phyloP scores from a whole-genome alignment of 345 rosid species.

The Aurinia saxatilis region DNA sequence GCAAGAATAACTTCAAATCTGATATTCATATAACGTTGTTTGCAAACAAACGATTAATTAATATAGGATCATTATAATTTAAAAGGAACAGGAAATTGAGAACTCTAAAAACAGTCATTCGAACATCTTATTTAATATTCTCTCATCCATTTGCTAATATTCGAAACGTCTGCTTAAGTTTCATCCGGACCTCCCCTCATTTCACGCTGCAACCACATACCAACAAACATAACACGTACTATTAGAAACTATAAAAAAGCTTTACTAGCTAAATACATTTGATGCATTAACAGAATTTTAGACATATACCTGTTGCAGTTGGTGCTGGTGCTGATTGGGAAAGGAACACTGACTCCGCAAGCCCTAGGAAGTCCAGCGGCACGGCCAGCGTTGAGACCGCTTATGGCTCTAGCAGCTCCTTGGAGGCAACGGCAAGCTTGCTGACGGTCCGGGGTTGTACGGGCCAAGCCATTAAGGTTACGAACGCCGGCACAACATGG shows the following conservation, averaged over 20 bases:
- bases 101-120: neutral
- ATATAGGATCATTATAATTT: neutral
- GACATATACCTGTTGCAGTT: slow-evolving; percentile 27
- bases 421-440: slow-evolving; percentile 25
- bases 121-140: slow-evolving; percentile 8
- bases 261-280: neutral
- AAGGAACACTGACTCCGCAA: slow-evolving; percentile 17
- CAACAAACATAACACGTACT: neutral
- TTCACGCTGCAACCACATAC: slow-evolving; percentile 21
- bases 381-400: slow-evolving; percentile 6
- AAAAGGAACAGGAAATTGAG: neutral
- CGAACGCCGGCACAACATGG: slow-evolving; percentile 22
- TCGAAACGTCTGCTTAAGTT: slow-evolving; percentile 13
- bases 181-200: neutral
- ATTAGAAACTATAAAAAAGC: too few species aligned
- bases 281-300: neutral
- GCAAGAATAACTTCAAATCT: neutral
- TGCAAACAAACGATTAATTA: neutral
- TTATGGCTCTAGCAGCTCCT: neutral
- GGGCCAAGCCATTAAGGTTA: slow-evolving; percentile 7
- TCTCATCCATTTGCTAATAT: neutral
- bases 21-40: neutral
- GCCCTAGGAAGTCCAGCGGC: slow-evolving; percentile 17
- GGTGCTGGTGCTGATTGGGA: slow-evolving; percentile 21
- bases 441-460: slow-evolving; percentile 27